A percentile compares a stretch with the other conserved stretches of the same genome.
Conservation (phyloP, 2,329 filamentous ascomycete species). For the Fonsecaea erecta region DNA sequence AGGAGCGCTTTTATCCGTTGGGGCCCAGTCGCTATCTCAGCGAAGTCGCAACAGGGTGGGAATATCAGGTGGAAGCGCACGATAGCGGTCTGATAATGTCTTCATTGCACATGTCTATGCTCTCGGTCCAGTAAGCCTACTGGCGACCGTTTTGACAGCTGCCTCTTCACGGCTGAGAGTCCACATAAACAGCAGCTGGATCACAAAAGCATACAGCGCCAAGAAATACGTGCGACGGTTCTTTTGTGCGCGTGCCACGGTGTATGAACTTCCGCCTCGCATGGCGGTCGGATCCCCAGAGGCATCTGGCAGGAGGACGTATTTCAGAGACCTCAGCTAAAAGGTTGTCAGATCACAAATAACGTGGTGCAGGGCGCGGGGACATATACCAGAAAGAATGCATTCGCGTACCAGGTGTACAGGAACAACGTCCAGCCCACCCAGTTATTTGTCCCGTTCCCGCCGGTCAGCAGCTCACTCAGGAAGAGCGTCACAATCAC, state of each 20-base stretch:
- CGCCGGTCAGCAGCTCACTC: constrained; percentile 75
- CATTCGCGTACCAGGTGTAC: constrained; percentile 93
- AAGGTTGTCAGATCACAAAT: constrained; percentile 18
- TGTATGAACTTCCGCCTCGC: constrained; percentile 62
- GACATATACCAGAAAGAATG: constrained; percentile 81
- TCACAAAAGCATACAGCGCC: constrained; percentile 90
- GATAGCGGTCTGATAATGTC: not conserved
- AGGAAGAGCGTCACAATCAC: constrained; percentile 87
- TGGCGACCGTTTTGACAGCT: constrained; percentile 40
- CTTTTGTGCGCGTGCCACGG: constrained; percentile 80
- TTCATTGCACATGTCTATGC: constrained; percentile 14
- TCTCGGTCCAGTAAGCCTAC: constrained; percentile 28
- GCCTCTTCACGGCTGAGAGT: constrained; percentile 63
- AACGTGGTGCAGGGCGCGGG: not conserved
- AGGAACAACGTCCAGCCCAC: constrained; percentile 85
- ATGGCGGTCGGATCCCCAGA: constrained; percentile 64
- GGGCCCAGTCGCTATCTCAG: too few relatives aligned
- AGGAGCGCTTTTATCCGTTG: too few relatives aligned
- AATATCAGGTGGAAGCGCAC: not conserved
- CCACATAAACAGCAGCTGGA: constrained; percentile 97
- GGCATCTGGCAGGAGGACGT: constrained; percentile 88
- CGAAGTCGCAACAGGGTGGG: too few relatives aligned
- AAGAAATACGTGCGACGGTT: constrained; percentile 89
- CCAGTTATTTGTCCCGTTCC: constrained; percentile 84
- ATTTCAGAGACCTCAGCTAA: constrained; percentile 90